Conservation (phyloP, 2,329 filamentous ascomycete species). For the Colletotrichum nymphaeae region DNA sequence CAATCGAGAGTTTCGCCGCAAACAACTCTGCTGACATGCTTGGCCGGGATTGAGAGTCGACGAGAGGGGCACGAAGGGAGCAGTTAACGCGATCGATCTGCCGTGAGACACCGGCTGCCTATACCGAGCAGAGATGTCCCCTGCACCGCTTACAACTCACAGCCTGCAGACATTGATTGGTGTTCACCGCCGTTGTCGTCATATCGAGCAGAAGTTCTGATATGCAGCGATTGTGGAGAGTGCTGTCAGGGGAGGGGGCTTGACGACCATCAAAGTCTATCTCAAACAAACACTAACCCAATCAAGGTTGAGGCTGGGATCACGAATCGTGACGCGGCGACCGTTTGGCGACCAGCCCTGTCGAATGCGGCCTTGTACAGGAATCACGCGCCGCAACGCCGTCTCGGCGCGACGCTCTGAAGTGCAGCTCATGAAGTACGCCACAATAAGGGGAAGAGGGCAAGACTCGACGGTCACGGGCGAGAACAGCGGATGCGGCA, state of each 20-base stretch:
- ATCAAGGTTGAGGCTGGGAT: background rate
- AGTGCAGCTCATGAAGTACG: background rate
- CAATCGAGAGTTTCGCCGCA: slow-evolving; percentile 11
- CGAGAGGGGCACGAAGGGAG: background rate
- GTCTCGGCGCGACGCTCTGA: background rate
- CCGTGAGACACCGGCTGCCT: slow-evolving; percentile 10
- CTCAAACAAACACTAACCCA: slow-evolving; percentile 19
- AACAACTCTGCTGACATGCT: background rate
- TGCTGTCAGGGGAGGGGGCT: background rate
- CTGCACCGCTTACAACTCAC: background rate
- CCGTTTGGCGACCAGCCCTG: slow-evolving; percentile 4
- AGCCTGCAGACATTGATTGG: background rate
- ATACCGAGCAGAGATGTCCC: slow-evolving; percentile 18
- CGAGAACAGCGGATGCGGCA: background rate
- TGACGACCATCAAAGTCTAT: slow-evolving; percentile 14
- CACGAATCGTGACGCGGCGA: slow-evolving; percentile 10
- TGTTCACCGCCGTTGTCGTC: slow-evolving; percentile 2
- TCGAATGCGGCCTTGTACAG: background rate
- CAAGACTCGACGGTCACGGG: background rate
- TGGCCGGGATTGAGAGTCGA: background rate
- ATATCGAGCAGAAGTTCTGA: background rate
- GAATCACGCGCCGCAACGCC: background rate
- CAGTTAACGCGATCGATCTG: background rate
- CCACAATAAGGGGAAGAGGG: too few species aligned
- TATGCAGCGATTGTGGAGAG: background rate